Conservation (phyloP, 257 asterid species). For the Echium plantagineum region DNA sequence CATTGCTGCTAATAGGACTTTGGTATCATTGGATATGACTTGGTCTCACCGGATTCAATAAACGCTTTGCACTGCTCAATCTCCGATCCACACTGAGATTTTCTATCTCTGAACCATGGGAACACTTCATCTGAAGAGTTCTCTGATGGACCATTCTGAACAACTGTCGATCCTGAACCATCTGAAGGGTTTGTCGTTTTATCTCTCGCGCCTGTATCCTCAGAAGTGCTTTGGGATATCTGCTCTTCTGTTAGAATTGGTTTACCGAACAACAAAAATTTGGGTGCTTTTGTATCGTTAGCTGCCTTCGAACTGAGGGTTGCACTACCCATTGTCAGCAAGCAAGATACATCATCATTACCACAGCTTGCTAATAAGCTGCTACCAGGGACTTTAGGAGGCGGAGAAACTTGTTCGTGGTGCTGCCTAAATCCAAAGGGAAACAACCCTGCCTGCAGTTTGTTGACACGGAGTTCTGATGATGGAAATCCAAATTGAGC, state of each 20-base stretch:
- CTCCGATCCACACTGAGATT: constrained; percentile 23
- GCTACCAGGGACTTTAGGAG: constrained; percentile 4
- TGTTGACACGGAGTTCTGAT: constrained; percentile 38
- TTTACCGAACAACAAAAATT: constrained; percentile 49
- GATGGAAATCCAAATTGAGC: constrained; percentile 38
- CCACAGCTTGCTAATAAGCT: constrained; percentile 11
- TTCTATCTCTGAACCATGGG: constrained; percentile 24
- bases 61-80: constrained; percentile 50
- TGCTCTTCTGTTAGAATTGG: constrained; percentile 62
- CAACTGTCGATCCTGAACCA: constrained; percentile 47
- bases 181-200: constrained; percentile 26
- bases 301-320: constrained; percentile 13
- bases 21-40: background rate
- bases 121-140: constrained; percentile 34
- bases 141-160: constrained; percentile 35
- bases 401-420: constrained; percentile 16
- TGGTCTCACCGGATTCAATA: constrained; percentile 39
- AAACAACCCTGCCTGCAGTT: constrained; percentile 37
- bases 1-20: constrained; percentile 32
- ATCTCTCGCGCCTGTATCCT: constrained; percentile 26
- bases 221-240: constrained; percentile 34
- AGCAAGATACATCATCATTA: constrained; percentile 24
- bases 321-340: constrained; percentile 30
- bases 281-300: constrained; percentile 24
- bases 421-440: constrained; percentile 38